Conservation (phyloP, 2,329 filamentous ascomycete genomes). For the Teratosphaeria epicoccoides region DNA sequence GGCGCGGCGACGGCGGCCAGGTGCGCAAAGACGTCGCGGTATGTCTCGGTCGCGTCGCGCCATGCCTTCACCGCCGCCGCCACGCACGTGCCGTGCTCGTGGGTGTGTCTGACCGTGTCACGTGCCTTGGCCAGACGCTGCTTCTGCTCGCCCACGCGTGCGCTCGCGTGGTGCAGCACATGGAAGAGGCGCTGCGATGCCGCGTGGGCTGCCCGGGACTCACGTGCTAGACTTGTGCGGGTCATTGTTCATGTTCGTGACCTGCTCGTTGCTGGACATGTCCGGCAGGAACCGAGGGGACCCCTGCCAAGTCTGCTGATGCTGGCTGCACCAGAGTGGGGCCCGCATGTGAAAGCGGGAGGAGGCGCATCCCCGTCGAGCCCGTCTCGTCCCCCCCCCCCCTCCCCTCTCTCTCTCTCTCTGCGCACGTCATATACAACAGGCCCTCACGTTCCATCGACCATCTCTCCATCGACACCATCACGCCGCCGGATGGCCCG, state of each 20-base stretch:
- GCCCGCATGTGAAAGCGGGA: background rate
- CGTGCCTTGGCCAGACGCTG: conserved; percentile 15
- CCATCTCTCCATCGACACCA: no score
- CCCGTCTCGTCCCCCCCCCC: background rate
- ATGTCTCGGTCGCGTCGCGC: conserved; percentile 17
- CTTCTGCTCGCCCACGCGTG: conserved; percentile 12
- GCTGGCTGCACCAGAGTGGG: background rate
- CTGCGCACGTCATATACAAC: no score
- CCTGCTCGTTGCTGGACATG: no score
- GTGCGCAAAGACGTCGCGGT: conserved; percentile 19
- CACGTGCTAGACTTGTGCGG: conserved; percentile 2
- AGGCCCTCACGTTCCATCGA: no score
- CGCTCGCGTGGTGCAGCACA: conserved; percentile 15
- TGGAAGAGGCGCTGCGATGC: conserved; percentile 23
- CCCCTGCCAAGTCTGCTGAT: no score
- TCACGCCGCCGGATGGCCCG: no score
- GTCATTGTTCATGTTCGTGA: background rate
- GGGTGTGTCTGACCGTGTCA: conserved; percentile 19
- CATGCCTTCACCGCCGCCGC: conserved; percentile 20
- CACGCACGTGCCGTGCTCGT: conserved; percentile 18
- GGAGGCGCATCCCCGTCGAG: background rate
- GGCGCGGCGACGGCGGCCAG: conserved; percentile 17
- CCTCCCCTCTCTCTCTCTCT: no score
- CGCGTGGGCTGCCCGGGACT: conserved; percentile 17
- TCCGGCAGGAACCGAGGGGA: no score